phyloP scores from a whole-genome alignment of 176 grass and related monocot genomes.

The Tuctoria greenei region DNA sequence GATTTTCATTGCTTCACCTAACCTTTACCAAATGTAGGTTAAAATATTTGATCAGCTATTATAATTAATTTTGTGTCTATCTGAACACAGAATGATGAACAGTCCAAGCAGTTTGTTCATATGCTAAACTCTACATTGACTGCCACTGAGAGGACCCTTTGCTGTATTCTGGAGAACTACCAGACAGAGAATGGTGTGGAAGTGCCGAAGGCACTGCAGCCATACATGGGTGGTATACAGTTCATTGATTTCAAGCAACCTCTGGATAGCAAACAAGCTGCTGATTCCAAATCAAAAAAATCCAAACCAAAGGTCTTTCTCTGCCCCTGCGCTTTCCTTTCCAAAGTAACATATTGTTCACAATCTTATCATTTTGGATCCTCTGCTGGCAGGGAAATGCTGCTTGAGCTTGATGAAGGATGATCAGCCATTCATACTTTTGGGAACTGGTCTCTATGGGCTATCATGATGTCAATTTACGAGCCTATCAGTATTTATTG shows the following conservation, averaged over 20 bases:
- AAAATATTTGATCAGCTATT: no score
- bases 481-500: constrained; percentile 8
- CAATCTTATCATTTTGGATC: constrained; percentile 11
- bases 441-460: background rate
- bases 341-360: background rate
- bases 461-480: background rate
- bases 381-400: constrained; percentile 45
- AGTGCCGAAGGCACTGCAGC: constrained; percentile 63
- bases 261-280: constrained; percentile 48
- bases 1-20: background rate
- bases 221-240: constrained; percentile 61
- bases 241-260: constrained; percentile 76
- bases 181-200: constrained; percentile 77
- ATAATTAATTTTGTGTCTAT: no score
- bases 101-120: constrained; percentile 86
- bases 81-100: constrained; percentile 65
- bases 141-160: constrained; percentile 82
- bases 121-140: constrained; percentile 92
- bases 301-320: constrained; percentile 57
- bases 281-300: constrained; percentile 61
- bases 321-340: background rate
- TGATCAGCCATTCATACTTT: background rate
- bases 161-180: constrained; percentile 83
- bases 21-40: background rate
- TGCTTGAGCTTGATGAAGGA: constrained; percentile 26